A percentile compares a stretch with the other conserved stretches of the same genome.
phyloP scores from a whole-genome alignment of 2,329 filamentous ascomycete species.

The Aspergillus bombycis region DNA sequence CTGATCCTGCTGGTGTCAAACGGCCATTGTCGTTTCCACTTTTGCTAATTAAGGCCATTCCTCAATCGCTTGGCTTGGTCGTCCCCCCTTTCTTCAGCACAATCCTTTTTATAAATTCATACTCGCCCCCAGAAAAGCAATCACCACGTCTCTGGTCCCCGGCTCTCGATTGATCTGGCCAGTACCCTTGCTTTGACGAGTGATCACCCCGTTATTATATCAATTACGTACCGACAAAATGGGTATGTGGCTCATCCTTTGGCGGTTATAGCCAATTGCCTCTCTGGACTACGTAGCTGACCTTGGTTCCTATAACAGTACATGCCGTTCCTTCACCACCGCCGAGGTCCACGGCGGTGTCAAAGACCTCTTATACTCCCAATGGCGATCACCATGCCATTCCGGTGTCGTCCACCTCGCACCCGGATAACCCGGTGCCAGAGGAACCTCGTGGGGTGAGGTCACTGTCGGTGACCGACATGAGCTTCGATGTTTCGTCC shows the following conservation, averaged over 20 bases:
- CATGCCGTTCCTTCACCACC: constrained; percentile 33
- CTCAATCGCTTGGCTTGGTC: not conserved
- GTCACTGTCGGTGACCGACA: constrained; percentile 40
- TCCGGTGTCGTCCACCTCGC: constrained; percentile 46
- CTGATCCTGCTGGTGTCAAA: constrained; percentile 6
- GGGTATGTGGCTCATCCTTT: constrained; percentile 12
- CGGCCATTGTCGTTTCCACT: constrained; percentile 12
- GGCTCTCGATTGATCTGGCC: constrained; percentile 1
- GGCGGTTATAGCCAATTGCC: constrained; percentile 2
- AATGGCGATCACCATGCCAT: constrained; percentile 33
- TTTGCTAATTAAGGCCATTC: constrained; percentile 10
- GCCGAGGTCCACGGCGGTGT: constrained; percentile 30
- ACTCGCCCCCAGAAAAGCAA: constrained; percentile 1
- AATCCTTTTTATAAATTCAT: not conserved
- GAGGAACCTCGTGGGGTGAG: constrained; percentile 48
- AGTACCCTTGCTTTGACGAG: not conserved
- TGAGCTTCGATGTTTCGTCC: constrained; percentile 32
- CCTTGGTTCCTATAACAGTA: constrained; percentile 22
- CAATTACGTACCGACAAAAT: constrained; percentile 5
- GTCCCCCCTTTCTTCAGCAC: not conserved
- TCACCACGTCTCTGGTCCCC: constrained; percentile 6
- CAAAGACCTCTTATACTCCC: constrained; percentile 24
- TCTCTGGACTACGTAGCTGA: not conserved
- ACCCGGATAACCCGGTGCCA: constrained; percentile 52
- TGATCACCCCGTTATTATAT: not conserved